These are phyloP conservation scores for Hexamita inflata DNA, from an alignment of 208 protist genomes.

Conservation along the genomic window DNA sequence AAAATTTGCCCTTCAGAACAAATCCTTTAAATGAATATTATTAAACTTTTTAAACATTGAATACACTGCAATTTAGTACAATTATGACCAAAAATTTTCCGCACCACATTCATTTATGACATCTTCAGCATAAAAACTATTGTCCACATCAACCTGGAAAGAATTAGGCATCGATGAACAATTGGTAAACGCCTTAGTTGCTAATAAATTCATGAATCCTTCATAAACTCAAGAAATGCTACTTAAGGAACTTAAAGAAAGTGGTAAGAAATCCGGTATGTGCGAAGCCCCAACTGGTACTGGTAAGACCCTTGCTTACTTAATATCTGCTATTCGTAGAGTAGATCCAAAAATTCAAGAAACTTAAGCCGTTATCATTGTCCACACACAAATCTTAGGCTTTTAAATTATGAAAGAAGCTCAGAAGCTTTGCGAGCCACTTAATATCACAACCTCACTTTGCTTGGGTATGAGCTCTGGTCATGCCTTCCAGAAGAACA, in stretches of 20 bases:
- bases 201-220: background rate
- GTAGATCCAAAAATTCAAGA: background rate
- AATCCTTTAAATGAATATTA: too few relatives aligned
- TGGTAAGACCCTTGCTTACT: constrained; percentile 12
- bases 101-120: too few relatives aligned
- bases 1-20: too few relatives aligned
- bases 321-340: background rate
- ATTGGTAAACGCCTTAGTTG: background rate
- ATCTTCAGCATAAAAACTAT: too few relatives aligned
- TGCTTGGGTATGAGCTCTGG: background rate
- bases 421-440: background rate
- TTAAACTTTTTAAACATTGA: too few relatives aligned
- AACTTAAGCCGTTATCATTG: constrained; percentile 1
- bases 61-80: too few relatives aligned
- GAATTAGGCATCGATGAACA: background rate
- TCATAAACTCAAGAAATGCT: background rate
- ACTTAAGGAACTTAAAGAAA: background rate
- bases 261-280: constrained; percentile 5
- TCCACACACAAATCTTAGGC: constrained; percentile 7
- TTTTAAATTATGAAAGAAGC: background rate
- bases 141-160: background rate
- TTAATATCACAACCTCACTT: background rate
- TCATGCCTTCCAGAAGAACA: background rate
- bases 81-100: too few relatives aligned
- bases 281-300: constrained; percentile 20